phyloP scores from a whole-genome alignment of 352 stramenopile genomes.

The Phytophthora macrochlamydospora region DNA sequence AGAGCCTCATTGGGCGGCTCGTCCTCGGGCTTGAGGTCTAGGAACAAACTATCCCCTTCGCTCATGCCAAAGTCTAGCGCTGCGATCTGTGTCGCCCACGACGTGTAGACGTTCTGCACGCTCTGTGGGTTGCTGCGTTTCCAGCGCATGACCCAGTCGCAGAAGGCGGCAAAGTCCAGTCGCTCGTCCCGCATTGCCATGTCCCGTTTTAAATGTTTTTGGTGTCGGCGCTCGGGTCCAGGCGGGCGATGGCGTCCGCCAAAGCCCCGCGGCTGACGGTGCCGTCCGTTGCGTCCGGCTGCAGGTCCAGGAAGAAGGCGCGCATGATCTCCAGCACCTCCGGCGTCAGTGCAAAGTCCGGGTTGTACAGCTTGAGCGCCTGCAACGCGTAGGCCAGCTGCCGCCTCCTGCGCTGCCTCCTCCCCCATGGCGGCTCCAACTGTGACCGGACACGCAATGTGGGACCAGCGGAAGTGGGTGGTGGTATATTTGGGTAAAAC shows the following conservation, averaged over 20 bases:
- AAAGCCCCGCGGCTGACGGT: slow-evolving; percentile 60
- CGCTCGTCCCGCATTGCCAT: slow-evolving; percentile 40
- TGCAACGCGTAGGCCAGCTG: slow-evolving; percentile 59
- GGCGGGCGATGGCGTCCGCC: slow-evolving; percentile 64
- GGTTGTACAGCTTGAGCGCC: slow-evolving; percentile 80
- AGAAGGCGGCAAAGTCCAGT: slow-evolving; percentile 77
- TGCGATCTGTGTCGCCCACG: slow-evolving; percentile 74
- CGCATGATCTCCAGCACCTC: slow-evolving; percentile 85
- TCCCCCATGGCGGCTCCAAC: neutral
- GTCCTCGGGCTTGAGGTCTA: slow-evolving; percentile 55
- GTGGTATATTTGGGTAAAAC: too few relatives aligned
- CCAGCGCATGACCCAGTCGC: slow-evolving; percentile 80
- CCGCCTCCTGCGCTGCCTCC: slow-evolving; percentile 11
- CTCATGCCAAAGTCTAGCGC: slow-evolving; percentile 74
- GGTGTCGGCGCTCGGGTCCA: slow-evolving; percentile 66
- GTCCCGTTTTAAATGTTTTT: slow-evolving; percentile 50
- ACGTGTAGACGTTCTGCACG: slow-evolving; percentile 78
- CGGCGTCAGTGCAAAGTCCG: slow-evolving; percentile 79
- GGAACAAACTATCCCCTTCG: slow-evolving; percentile 75
- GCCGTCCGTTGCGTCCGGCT: slow-evolving; percentile 43
- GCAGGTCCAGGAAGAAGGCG: slow-evolving; percentile 76
- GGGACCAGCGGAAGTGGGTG: too few relatives aligned
- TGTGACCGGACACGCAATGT: neutral
- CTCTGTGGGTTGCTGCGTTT: slow-evolving; percentile 68
- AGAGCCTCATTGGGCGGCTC: slow-evolving; percentile 34